Percentiles rank a stretch among this genome's conserved stretches.
Conservation (phyloP, 345 rosid species). For the Citrus maxima region DNA sequence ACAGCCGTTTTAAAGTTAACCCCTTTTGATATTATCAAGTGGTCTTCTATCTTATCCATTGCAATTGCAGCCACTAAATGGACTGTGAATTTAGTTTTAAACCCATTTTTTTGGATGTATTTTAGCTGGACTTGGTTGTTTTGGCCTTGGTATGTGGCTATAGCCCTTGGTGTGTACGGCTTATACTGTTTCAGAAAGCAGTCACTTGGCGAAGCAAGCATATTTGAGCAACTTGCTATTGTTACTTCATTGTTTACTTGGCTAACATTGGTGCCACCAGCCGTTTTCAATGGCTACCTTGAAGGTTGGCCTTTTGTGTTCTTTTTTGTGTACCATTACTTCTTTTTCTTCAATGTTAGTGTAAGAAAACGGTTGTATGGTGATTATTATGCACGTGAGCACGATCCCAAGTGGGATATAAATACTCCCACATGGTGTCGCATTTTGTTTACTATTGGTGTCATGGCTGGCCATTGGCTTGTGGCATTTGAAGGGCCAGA, state of each 20-base stretch:
- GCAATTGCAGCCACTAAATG: slow-evolving; percentile 56
- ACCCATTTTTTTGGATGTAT: slow-evolving; percentile 90
- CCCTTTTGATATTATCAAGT: slow-evolving; percentile 52
- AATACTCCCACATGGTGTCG: slow-evolving; percentile 51
- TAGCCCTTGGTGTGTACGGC: slow-evolving; percentile 57
- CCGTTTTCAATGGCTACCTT: slow-evolving; percentile 74
- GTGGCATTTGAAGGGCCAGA: slow-evolving; percentile 93
- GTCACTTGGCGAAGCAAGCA: slow-evolving; percentile 55
- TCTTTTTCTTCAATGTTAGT: slow-evolving; percentile 83
- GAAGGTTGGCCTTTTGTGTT: slow-evolving; percentile 90
- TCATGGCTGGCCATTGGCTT: slow-evolving; percentile 72
- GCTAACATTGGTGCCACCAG: slow-evolving; percentile 88
- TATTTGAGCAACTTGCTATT: slow-evolving; percentile 72
- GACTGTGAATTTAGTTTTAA: slow-evolving; percentile 42
- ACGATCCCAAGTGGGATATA: slow-evolving; percentile 84
- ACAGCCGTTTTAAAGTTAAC: slow-evolving; percentile 33
- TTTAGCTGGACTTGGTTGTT: slow-evolving; percentile 93
- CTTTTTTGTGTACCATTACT: slow-evolving; percentile 83
- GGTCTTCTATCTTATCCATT: slow-evolving; percentile 50
- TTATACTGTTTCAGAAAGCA: slow-evolving; percentile 58
- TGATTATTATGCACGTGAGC: slow-evolving; percentile 58
- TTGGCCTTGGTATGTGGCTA: slow-evolving; percentile 86
- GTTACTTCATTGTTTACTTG: slow-evolving; percentile 72
- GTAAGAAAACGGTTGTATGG: slow-evolving; percentile 77
- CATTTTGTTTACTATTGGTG: slow-evolving; percentile 54